Conservation (phyloP, 768 basidiomycete species). For the Phaeotremella skinneri region DNA sequence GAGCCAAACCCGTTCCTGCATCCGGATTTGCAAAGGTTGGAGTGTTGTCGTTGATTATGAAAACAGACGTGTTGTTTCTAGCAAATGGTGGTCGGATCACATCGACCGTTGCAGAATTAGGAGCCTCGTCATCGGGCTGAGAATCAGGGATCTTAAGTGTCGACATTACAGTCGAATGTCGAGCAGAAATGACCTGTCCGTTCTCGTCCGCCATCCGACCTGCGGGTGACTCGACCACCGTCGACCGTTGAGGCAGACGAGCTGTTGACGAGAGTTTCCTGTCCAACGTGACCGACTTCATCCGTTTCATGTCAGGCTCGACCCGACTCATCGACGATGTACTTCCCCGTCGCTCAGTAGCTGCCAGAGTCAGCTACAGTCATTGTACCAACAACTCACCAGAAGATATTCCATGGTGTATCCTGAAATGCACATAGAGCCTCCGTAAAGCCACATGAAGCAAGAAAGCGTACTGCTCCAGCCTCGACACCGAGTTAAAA, state of each 20-base stretch:
- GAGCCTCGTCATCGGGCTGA: conserved; percentile 16
- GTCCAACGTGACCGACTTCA: conserved; percentile 91
- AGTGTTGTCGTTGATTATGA: conserved; percentile 76
- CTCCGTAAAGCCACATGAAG: conserved; percentile 91
- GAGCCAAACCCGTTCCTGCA: conserved; percentile 1
- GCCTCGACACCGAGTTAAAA: conserved; percentile 84
- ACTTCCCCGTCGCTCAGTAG: background rate
- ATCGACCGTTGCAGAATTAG: conserved; percentile 46
- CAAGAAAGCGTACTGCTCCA: conserved; percentile 97
- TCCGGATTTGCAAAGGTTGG: conserved; percentile 15
- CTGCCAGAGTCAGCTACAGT: background rate
- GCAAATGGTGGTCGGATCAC: conserved; percentile 67
- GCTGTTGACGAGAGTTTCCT: conserved; percentile 94
- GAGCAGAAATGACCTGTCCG: conserved; percentile 40
- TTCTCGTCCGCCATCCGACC: conserved; percentile 76
- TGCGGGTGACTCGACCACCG: conserved; percentile 89
- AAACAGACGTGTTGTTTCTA: conserved; percentile 78
- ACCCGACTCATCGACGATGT: background rate
- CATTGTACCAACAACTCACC: no score
- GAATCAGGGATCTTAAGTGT: conserved; percentile 1
- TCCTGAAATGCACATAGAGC: conserved; percentile 64
- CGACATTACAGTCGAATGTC: conserved; percentile 7
- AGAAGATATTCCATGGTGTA: conserved; percentile 37
- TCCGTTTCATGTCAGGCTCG: conserved; percentile 82
- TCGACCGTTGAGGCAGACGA: conserved; percentile 85